Evolutionary conservation across 2,329 filamentous ascomycete genomes (phyloP).

Genomic region (Paracorniculantispora psalliotae): DNA sequence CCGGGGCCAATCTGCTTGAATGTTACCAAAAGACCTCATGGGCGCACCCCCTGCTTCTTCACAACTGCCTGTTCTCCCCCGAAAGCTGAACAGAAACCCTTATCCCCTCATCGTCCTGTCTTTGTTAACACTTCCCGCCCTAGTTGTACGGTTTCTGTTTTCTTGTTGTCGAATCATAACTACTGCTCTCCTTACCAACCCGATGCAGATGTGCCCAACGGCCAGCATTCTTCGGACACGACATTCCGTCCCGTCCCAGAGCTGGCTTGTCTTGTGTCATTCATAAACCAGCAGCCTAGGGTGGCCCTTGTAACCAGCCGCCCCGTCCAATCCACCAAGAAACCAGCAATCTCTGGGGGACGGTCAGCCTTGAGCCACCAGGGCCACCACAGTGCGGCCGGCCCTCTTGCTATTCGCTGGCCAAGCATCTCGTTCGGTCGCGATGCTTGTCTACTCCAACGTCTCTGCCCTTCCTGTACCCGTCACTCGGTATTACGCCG

Average conservation of each 20-base stretch:
- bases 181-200: no score
- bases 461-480: not conserved
- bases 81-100: no score
- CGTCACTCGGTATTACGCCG: no score
- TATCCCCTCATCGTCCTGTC: no score
- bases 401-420: not conserved
- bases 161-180: no score
- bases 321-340: not conserved
- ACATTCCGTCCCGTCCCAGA: no score
- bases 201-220: no score
- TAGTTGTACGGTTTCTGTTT: no score
- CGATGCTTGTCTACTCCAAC: not conserved
- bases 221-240: no score
- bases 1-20: not conserved
- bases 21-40: not conserved
- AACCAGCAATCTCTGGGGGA: conserved; percentile 6
- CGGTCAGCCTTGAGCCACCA: conserved; percentile 4
- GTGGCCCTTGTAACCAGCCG: not conserved
- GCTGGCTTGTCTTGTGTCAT: no score
- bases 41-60: not conserved
- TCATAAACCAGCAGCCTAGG: no score
- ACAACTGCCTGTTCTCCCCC: not conserved
- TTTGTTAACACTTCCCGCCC: no score
- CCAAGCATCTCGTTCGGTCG: not conserved
- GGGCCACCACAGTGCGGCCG: not conserved